Evolutionary conservation across 257 asterid genomes (phyloP), one percentile per base, ranked within the genome.

Genomic region (Fraxinus americana): DNA sequence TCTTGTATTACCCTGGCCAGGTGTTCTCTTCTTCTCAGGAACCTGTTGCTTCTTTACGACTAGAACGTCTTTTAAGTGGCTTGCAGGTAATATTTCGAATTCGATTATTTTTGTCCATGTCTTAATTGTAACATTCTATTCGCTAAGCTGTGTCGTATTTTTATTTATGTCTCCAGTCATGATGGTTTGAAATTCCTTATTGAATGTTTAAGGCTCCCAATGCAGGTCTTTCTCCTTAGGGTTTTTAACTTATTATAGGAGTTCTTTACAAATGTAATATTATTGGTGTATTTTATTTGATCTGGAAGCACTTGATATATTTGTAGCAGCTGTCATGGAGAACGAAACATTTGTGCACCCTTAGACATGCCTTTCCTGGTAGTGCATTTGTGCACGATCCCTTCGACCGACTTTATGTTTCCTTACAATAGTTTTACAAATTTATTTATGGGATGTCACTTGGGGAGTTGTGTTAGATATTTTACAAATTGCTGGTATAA

Each of bases 61-160:
- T 93, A 10, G 99, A 96, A 90, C 88, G 98, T 75, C 99, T 96
- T 73, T 85, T 92, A 79, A 92, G 99, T 84, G 98, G 99, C 65
- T 82, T 96, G 80, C 98, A 93, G 98, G 99, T 96, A 84, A n/a
- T 71, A 69, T 32, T 59, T 35, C 41, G 36, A 69, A 21, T 72
- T 5, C 2, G 12, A 39, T 43, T n/a, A 78, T 54, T 67, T 72
- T 5, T 45, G 25, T 17, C 30, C 35, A 39, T 82, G 74, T 21
- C 38, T 75, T 67, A 25, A 66, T 27, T 57, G 68, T 39, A 66
- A 21, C 34, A 6, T 75, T 65, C 67, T 71, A 39, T 67, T 57
- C 19, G 12, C 6, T 50, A 39, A 52, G n/a, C 35, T 69, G 57
- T 61, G 67, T 61, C n/a, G 36, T 50, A 21, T 19, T 25, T 21